Evolutionary conservation across 208 protist genomes (phyloP).

Genomic region (Angomonas deanei): DNA sequence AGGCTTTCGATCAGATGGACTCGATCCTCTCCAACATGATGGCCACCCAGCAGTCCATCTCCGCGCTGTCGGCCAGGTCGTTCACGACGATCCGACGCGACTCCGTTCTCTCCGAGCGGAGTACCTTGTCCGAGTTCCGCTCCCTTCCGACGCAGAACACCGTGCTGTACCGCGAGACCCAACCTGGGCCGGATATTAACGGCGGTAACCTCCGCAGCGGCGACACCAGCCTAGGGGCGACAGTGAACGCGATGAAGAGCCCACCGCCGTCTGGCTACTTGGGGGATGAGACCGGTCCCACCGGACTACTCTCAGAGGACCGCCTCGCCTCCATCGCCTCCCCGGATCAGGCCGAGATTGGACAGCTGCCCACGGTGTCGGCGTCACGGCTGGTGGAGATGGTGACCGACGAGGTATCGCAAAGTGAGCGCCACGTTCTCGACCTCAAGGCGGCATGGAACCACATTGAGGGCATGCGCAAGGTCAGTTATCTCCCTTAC

Average conservation of each 20-base stretch:
- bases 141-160: no score
- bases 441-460: background rate
- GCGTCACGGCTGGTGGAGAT: background rate
- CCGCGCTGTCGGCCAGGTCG: background rate
- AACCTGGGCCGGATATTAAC: no score
- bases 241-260: no score
- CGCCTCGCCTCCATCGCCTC: background rate
- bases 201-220: no score
- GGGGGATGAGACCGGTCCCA: no score
- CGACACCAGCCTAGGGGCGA: no score
- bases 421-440: background rate
- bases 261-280: no score
- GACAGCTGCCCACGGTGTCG: background rate
- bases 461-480: background rate
- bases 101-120: background rate
- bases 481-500: conserved; percentile 12
- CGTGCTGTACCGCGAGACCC: no score
- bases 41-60: background rate
- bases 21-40: background rate
- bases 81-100: background rate
- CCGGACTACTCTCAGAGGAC: no score
- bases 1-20: background rate
- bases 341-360: background rate
- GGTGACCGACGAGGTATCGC: background rate
- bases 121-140: background rate